Percentiles rank a stretch among this genome's conserved stretches.
These are phyloP conservation scores for Papiliotrema terrestris DNA, from an alignment of 1,284 basidiomycete species.

Conservation along the genomic window DNA sequence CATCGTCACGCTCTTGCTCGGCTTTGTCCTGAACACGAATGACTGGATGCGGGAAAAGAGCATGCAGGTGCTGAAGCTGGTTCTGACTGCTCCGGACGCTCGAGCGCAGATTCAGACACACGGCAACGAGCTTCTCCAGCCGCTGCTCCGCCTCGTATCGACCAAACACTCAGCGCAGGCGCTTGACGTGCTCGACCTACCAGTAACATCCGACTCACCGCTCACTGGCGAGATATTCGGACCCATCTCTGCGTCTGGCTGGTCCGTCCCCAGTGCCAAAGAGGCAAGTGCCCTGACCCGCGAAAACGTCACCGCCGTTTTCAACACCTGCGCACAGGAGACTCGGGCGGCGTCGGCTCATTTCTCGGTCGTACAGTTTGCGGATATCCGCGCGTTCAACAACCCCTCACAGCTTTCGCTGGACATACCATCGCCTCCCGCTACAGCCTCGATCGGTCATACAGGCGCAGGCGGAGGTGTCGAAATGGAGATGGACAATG, in stretches of 20 bases:
- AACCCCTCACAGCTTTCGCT: conserved; percentile 19
- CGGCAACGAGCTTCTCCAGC: conserved; percentile 84
- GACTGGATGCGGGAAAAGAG: conserved; percentile 77
- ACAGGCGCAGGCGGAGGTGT: too few relatives aligned
- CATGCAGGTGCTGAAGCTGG: conserved; percentile 82
- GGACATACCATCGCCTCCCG: conserved; percentile 59
- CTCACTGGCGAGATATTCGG: conserved; percentile 81
- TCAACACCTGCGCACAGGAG: conserved; percentile 69
- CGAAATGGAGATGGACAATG: conserved; percentile 21
- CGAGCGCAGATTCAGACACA: conserved; percentile 67
- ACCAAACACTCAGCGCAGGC: conserved; percentile 81
- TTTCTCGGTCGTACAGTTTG: conserved; percentile 47
- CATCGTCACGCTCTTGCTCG: conserved; percentile 74
- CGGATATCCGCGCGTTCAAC: conserved; percentile 34
- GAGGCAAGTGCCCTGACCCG: conserved; percentile 63
- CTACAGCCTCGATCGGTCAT: neutral
- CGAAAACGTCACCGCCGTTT: conserved; percentile 73
- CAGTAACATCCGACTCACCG: conserved; percentile 70
- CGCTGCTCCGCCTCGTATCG: conserved; percentile 76
- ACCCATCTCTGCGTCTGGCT: conserved; percentile 72
- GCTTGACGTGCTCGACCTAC: conserved; percentile 86
- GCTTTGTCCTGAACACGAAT: conserved; percentile 79
- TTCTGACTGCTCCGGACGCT: conserved; percentile 81
- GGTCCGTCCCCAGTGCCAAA: conserved; percentile 71
- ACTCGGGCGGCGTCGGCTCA: conserved; percentile 53